Evolutionary conservation across 257 asterid genomes (phyloP), one percentile per base, ranked within the genome.

Genomic region (Mitragyna speciosa): DNA sequence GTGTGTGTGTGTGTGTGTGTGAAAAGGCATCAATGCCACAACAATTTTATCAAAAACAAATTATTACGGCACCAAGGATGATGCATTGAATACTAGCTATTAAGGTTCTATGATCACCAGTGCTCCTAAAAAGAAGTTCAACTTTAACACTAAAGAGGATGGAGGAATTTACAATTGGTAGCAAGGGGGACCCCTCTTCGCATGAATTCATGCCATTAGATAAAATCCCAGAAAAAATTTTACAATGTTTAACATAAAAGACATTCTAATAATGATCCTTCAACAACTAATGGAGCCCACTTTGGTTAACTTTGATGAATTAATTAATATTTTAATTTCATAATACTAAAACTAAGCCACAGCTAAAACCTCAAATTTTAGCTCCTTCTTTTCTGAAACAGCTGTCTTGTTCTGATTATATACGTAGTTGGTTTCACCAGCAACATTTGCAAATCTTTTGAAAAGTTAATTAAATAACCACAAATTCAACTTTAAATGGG

Each of bases 331-430:
- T 10, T 7, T 26, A 64, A 6, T 63, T 45, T 4, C 33, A 45
- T 43, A 19, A 76, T 24, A 61, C 17, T 3, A 26, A 19, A 12
- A 63, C 26, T 24, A 59, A 43, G 31, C 72, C 16, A 28, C 79
- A 43, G 33, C 72, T 43, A 28, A 63, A 63, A 69, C 61, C 72
- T 61, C 70, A 41, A 61, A 16, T 26, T 63, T 76, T 47, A 65
- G 73, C 39, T 52, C 19, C 51, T n/a, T 4, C 26, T 17, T 28
- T 48, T 28, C 48, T 36, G 28, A 43, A 43, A 76, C 72, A 64
- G 73, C 64, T 76, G 80, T 76, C 72, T 11, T n/a, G 43, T 58
- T 75, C 76, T 70, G 68, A 54, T 58, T 56, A 52, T 30, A 20
- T 43, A 36, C 59, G 68, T 20, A 14, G 61, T 41, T 71, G 45